Evolutionary conservation across 768 basidiomycete species (phyloP), one percentile per base, ranked within the genome.

Genomic region (Candolleomyces eurysporus): DNA sequence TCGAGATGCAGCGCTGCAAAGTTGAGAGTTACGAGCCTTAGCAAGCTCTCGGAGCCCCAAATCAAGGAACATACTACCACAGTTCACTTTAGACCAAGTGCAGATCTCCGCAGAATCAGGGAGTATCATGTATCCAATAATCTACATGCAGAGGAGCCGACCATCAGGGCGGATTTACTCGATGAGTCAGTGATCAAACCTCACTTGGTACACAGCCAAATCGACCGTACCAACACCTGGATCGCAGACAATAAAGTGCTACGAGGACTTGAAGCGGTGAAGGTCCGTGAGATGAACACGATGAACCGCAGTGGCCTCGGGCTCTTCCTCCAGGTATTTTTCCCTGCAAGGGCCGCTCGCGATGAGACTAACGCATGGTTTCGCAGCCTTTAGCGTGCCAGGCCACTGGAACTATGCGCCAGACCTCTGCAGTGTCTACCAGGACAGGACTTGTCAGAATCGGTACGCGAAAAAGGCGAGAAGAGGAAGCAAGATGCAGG

Each of bases 201-300:
- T n/a, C n/a, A n/a, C n/a, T n/a, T 26, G 26, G 26, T 26, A n/a
- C n/a, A 26, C 26, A 26, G 26, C 26, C 26, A 26, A 26, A 26
- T 26, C 26, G 26, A 26, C 26, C 26, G 26, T 26, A 26, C 68
- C 90, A 91, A 69, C 91, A 68, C 91, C 93, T n/a, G 92, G 92
- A 73, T 96, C 93, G 68, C 90, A 92, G n/a, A 96, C 90, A 72
- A 95, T 87, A 70, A 95, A 95, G 64, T 87, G 91, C 68, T 95
- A 91, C 21, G 87, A 89, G 0, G 91, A 83, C 54, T 84, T 86
- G 58, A 95, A 76, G 65, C 87, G 87, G 73, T 94, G 91, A 3
- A 95, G 76, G 61, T 90, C 86, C 32, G 90, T 90, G 55, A 95
- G 78, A n/a, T n/a, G n/a, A n/a, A n/a, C n/a, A n/a, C n/a, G n/a